These are phyloP conservation scores for Talaromyces albobiverticillius DNA, from an alignment of 2,329 filamentous ascomycete species.

Conservation along the genomic window DNA sequence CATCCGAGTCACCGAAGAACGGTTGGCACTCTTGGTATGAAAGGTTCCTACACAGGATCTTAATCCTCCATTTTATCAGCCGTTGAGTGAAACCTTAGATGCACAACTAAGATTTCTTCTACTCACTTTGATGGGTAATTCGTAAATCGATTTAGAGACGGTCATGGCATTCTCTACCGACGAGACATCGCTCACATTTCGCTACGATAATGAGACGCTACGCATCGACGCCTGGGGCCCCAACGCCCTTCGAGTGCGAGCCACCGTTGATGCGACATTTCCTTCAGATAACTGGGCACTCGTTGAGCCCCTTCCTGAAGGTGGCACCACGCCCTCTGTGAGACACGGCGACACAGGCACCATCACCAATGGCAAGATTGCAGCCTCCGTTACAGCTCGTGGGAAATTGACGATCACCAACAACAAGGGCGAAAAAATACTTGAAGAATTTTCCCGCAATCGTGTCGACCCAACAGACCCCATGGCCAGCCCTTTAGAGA, in stretches of 20 bases:
- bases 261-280: conserved; percentile 34
- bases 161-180: no score
- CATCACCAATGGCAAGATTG: conserved; percentile 50
- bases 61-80: no score
- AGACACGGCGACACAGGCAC: conserved; percentile 23
- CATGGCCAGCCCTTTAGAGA: conserved; percentile 56
- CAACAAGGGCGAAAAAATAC: conserved; percentile 37
- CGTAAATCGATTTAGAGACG: no score
- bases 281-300: conserved; percentile 36
- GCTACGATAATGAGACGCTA: conserved; percentile 36
- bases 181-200: conserved; percentile 5
- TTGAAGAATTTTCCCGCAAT: conserved; percentile 54
- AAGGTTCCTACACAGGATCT: no score
- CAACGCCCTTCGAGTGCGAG: conserved; percentile 36
- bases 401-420: conserved; percentile 52
- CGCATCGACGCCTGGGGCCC: conserved; percentile 39
- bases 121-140: no score
- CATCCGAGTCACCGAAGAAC: no score
- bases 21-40: no score
- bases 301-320: conserved; percentile 17
- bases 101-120: no score
- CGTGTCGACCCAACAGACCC: conserved; percentile 53
- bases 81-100: no score
- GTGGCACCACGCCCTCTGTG: background rate
- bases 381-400: conserved; percentile 43